These are phyloP conservation scores for Nepenthes mirabilis DNA, from an alignment of 148 eudicot genomes.

Conservation along the genomic window DNA sequence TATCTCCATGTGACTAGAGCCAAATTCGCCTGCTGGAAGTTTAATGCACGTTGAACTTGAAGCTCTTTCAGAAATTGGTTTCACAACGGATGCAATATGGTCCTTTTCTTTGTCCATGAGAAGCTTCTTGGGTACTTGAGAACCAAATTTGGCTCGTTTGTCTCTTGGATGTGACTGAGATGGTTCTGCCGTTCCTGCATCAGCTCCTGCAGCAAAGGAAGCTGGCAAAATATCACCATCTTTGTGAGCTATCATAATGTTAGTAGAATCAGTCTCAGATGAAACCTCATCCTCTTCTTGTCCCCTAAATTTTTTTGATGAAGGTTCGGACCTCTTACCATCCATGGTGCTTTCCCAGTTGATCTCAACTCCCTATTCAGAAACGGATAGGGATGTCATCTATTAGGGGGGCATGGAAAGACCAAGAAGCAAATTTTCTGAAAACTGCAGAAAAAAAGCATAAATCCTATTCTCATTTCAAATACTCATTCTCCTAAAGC, in stretches of 20 bases:
- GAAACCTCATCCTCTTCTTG: conserved; percentile 27
- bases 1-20: conserved; percentile 4
- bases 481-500: too few species aligned
- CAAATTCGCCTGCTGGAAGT: conserved; percentile 8
- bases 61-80: conserved; percentile 12
- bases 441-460: too few species aligned
- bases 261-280: conserved; percentile 13
- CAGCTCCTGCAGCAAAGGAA: conserved; percentile 7
- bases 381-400: neutral
- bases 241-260: neutral
- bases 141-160: conserved; percentile 10
- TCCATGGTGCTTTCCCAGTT: conserved; percentile 15
- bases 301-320: conserved; percentile 22
- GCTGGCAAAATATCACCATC: conserved; percentile 10
- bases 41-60: conserved; percentile 16
- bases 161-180: conserved; percentile 8
- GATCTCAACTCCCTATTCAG: conserved; percentile 16
- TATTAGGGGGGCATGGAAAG: too few species aligned
- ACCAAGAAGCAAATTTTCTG: too few species aligned
- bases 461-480: too few species aligned
- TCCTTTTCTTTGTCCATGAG: conserved; percentile 23
- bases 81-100: conserved; percentile 12
- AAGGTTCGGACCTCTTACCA: conserved; percentile 15
- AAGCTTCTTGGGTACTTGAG: conserved; percentile 9
- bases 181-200: conserved; percentile 9